Evolutionary conservation across 805 yeast genomes (phyloP), one percentile per base, ranked within the genome.

Genomic region (Kuraishia molischiana): DNA sequence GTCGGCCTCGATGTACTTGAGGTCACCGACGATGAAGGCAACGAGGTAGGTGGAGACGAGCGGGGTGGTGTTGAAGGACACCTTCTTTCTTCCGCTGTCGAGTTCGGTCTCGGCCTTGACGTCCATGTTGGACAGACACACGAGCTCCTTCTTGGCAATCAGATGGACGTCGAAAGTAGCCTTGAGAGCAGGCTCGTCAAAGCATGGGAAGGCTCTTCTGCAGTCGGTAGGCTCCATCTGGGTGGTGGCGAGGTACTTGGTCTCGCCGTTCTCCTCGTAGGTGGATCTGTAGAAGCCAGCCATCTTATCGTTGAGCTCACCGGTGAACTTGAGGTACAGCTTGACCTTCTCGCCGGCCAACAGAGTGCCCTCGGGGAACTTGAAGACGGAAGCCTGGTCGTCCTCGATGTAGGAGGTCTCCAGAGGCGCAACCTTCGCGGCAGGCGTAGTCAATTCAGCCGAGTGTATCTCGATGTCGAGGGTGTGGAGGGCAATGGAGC

Each of bases 191-290:
- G 95, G 94, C 56, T 83, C 92, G 58, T 84, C 95, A 50, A 79
- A 81, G 53, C 83, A 82, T 24, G 95, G 95, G 69, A 84, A 84
- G 8, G 92, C 92, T 50, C 86, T 72, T 50, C 95, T 76, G 48
- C 90, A 85, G 53, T 84, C 92, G 17, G 90, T 80, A 19, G 94
- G 79, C 62, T 84, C 94, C 75, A 84, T 79, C 60, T 84, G 95
- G 33, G 94, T 82, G 34, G 89, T 79, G 32, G 86, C 85, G 70
- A 83, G 67, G 56, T 79, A 79, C 51, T 77, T 79, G 29, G 76
- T 77, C 41, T 67, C 66, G 18, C 85, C 83, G 44, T 79, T 68
- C 42, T 69, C 67, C 44, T 67, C 67, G 40, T 82, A 82, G 31
- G 75, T 62, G 15, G 86, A 79, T 50, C 84, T 69, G 65, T 83